These are phyloP conservation scores for Aspergillus incahuasiensis DNA, from an alignment of 495 filamentous ascomycete species.

Conservation along the genomic window DNA sequence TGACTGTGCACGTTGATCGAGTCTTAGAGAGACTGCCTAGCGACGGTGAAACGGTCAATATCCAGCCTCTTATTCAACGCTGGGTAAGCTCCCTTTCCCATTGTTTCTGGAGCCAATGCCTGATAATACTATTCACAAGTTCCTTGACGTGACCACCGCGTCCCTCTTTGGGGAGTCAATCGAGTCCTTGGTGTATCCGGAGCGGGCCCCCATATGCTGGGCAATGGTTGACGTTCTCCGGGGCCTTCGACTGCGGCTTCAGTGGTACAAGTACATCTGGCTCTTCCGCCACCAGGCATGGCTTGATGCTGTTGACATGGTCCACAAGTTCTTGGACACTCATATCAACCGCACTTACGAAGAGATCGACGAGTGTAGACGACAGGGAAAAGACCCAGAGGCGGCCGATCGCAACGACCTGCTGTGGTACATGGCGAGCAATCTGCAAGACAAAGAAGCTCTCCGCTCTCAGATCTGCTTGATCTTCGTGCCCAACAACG, in stretches of 20 bases:
- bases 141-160: constrained; percentile 7
- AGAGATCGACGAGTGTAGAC: neutral
- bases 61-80: constrained; percentile 9
- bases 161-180: constrained; percentile 10
- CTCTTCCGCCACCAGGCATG: neutral
- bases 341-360: neutral
- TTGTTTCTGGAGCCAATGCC: too few species aligned
- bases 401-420: neutral
- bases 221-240: neutral
- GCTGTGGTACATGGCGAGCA: neutral
- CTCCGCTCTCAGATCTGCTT: constrained; percentile 2
- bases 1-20: neutral
- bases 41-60: constrained; percentile 8
- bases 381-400: neutral
- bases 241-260: constrained; percentile 1
- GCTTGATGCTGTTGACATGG: neutral
- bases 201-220: neutral
- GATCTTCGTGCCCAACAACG: constrained; percentile 9
- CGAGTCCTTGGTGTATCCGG: neutral
- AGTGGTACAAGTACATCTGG: neutral
- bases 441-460: neutral
- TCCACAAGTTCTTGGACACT: neutral
- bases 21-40: neutral
- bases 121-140: neutral
- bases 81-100: neutral